Evolutionary conservation across 2,329 filamentous ascomycete genomes (phyloP), one percentile per base, ranked within the genome.

Genomic region (Phyllosticta citriasiana): DNA sequence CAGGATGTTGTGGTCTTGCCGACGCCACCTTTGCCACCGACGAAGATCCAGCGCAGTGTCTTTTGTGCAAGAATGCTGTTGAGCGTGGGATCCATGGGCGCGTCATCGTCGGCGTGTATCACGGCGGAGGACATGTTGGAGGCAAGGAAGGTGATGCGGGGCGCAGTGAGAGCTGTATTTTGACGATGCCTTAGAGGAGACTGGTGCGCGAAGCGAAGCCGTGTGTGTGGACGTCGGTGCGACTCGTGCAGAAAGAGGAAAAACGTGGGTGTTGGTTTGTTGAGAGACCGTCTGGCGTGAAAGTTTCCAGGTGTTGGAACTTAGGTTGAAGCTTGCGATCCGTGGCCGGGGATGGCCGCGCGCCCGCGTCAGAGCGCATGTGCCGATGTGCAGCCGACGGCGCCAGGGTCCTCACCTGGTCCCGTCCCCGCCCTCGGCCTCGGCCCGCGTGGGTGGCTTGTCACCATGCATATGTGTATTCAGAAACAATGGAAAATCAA

Each of bases 1-100:
- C 94, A 99, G 7, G 93, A 97, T 16, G 94, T 99, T n/a, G 94
- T 99, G 27, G 94, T 99, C 82, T 99, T 99, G 75, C 94, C 94
- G 54, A 99, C 94, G 73, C 94, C 94, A 71, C 94, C 94, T 79
- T 99, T 99, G 67, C 94, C 94, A 70, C 94, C 94, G 63, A 99
- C 94, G 71, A 99, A 99, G 77, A 99, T 96, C 94, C 94, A 99
- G 74, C 94, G 90, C 61, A 99, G 86, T 35, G 89, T 88, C 76
- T 91, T 91, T 77, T 99, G 94, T 80, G 96, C 91, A 70, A 99
- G 85, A 72, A 99, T 91, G 66, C 89, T 89, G 79, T 97, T 89
- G 71, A 99, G 89, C 58, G 89, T 91, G 55, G 94, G 92, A 79
- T 96, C 92, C 79, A 97, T 86, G 69, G 84, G 80, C 73, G 91